A percentile compares a stretch with the other conserved stretches of the same genome.
Evolutionary conservation across 2,329 filamentous ascomycete species (phyloP).

Genomic region (Colletotrichum navitas): DNA sequence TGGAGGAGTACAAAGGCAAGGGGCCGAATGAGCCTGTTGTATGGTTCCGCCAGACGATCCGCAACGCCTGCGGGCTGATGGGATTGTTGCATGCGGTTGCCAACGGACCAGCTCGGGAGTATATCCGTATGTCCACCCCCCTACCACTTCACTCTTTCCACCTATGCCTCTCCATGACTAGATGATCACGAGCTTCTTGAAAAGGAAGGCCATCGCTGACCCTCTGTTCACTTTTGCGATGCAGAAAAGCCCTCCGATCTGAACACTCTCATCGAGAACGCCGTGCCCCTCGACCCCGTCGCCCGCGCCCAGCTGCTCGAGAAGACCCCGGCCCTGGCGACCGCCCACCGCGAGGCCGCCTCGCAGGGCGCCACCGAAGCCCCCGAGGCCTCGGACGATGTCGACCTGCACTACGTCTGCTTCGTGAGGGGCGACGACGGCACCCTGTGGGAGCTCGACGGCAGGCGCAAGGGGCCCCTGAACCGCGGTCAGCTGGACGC

Average conservation of each 20-base stretch:
- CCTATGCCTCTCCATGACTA: background rate
- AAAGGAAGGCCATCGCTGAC: background rate
- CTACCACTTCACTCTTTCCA: background rate
- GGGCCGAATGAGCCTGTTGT: constrained; percentile 81
- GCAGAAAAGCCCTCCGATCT: constrained; percentile 67
- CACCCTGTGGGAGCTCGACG: constrained; percentile 72
- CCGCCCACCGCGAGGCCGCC: constrained; percentile 83
- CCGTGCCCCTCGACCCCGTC: constrained; percentile 75
- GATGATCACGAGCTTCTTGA: background rate
- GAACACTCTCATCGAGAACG: constrained; percentile 73
- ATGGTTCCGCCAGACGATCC: constrained; percentile 96
- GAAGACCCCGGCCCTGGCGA: constrained; percentile 79
- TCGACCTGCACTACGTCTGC: constrained; percentile 97
- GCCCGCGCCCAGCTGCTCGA: constrained; percentile 82
- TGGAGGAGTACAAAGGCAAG: constrained; percentile 73
- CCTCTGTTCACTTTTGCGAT: background rate
- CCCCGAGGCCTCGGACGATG: constrained; percentile 80
- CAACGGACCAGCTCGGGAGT: constrained; percentile 78
- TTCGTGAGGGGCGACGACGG: constrained; percentile 84
- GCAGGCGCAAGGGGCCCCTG: constrained; percentile 69
- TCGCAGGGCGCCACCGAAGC: constrained; percentile 81
- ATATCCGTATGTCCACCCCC: constrained; percentile 65
- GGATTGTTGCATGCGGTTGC: constrained; percentile 84
- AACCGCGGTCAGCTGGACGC: constrained; percentile 65
- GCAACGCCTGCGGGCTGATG: constrained; percentile 93